Conservation (phyloP, 768 basidiomycete species). For the Calocybe indica region DNA sequence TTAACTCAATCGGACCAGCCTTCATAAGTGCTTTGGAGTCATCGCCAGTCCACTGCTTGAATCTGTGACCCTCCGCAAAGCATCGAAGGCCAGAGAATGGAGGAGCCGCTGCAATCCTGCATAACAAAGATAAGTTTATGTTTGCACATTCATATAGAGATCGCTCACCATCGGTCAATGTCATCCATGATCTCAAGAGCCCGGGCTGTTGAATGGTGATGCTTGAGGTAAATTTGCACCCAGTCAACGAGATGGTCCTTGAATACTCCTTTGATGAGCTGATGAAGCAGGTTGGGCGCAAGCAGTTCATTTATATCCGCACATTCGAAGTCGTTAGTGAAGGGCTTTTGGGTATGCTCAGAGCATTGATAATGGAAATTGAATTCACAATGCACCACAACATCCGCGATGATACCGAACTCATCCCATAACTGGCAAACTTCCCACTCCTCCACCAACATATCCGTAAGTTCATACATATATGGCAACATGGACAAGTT, state of each 20-base stretch:
- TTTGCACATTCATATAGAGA: not conserved
- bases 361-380: not conserved
- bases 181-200: slow-evolving; percentile 18
- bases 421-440: slow-evolving; percentile 17
- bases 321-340: slow-evolving; percentile 19
- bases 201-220: slow-evolving; percentile 5
- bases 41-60: slow-evolving; percentile 26
- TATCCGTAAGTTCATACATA: slow-evolving; percentile 8
- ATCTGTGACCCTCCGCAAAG: slow-evolving; percentile 19
- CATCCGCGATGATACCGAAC: slow-evolving; percentile 20
- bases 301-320: slow-evolving; percentile 27
- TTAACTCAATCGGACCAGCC: slow-evolving; percentile 7
- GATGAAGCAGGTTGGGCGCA: slow-evolving; percentile 24
- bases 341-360: slow-evolving; percentile 13
- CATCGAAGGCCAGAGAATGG: slow-evolving; percentile 6
- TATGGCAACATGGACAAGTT: not conserved
- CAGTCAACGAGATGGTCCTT: slow-evolving; percentile 30
- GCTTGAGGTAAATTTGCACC: slow-evolving; percentile 18
- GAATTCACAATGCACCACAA: slow-evolving; percentile 13
- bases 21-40: slow-evolving; percentile 29
- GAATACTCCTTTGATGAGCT: slow-evolving; percentile 29
- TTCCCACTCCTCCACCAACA: slow-evolving; percentile 9
- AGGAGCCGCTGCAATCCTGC: slow-evolving; percentile 2
- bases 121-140: not conserved
- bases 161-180: slow-evolving; percentile 20